These are phyloP conservation scores for Cyclotella baltica DNA, from an alignment of 108 stramenopile genomes.

Conservation along the genomic window DNA sequence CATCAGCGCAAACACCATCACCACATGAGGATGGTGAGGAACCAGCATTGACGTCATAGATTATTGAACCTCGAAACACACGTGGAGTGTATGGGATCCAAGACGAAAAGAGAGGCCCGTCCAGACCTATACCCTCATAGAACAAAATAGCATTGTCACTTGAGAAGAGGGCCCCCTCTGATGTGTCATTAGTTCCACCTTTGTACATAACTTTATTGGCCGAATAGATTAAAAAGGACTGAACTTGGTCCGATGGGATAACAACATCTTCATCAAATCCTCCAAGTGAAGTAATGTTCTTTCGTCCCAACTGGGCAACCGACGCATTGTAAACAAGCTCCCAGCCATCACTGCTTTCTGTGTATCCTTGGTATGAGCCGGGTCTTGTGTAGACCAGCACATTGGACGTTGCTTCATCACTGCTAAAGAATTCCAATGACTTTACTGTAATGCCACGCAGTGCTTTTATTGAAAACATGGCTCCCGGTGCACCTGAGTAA, in stretches of 20 bases:
- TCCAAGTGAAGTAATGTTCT: neutral
- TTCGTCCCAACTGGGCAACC: neutral
- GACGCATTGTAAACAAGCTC: slow-evolving; percentile 19
- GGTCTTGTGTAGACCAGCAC: slow-evolving; percentile 18
- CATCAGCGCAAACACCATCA: neutral
- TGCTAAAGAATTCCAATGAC: slow-evolving; percentile 9
- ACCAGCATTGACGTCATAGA: slow-evolving; percentile 5
- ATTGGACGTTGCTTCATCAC: neutral
- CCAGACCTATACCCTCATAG: slow-evolving; percentile 17
- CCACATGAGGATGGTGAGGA: neutral
- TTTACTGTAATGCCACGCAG: slow-evolving; percentile 1
- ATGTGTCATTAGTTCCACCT: neutral
- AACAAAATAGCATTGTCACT: slow-evolving; percentile 7
- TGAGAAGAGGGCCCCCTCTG: slow-evolving; percentile 3
- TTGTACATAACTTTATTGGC: slow-evolving; percentile 13
- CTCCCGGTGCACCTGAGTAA: slow-evolving; percentile 7
- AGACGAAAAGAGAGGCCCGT: neutral
- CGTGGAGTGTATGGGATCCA: slow-evolving; percentile 1
- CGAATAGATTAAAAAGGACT: slow-evolving; percentile 17
- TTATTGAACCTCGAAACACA: slow-evolving; percentile 16
- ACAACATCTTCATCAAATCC: slow-evolving; percentile 5
- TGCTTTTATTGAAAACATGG: slow-evolving; percentile 20
- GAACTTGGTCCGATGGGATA: neutral
- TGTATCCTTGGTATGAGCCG: neutral
- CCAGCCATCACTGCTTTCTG: slow-evolving; percentile 5